phyloP scores from a whole-genome alignment of 495 filamentous ascomycete species.

The Aspergillus avenaceus region DNA sequence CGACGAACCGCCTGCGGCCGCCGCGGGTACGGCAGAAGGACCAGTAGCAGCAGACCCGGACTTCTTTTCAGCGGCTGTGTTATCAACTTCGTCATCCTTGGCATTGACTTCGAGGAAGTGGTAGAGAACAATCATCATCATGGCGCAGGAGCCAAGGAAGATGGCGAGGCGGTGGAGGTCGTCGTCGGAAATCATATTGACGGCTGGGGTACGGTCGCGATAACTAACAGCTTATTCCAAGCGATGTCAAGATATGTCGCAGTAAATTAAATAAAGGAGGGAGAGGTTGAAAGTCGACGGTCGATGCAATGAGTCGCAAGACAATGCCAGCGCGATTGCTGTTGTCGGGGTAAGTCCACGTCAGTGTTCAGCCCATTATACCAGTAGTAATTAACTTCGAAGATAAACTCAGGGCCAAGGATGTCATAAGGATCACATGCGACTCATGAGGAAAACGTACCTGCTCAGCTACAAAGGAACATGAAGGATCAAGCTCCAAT shows the following conservation, averaged over 20 bases:
- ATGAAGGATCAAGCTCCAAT: background rate
- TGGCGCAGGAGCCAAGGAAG: conserved; percentile 85
- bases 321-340: background rate
- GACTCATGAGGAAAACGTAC: too few relatives aligned
- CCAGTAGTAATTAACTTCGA: too few relatives aligned
- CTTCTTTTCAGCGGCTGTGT: conserved; percentile 20
- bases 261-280: too few relatives aligned
- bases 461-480: background rate
- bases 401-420: too few relatives aligned
- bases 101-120: conserved; percentile 97
- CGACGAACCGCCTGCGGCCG: conserved; percentile 20
- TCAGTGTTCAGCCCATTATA: background rate
- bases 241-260: too few relatives aligned
- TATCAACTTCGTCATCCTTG: conserved; percentile 42
- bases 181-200: conserved; percentile 78
- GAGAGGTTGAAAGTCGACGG: too few relatives aligned
- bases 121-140: conserved; percentile 93
- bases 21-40: conserved; percentile 7
- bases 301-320: background rate
- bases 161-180: conserved; percentile 83
- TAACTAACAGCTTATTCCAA: too few relatives aligned
- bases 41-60: conserved; percentile 18
- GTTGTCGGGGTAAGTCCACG: background rate
- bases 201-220: background rate
- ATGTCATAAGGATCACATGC: background rate